Conservation (phyloP, 1,284 basidiomycete genomes). For the Cystobasidium sp. region DNA sequence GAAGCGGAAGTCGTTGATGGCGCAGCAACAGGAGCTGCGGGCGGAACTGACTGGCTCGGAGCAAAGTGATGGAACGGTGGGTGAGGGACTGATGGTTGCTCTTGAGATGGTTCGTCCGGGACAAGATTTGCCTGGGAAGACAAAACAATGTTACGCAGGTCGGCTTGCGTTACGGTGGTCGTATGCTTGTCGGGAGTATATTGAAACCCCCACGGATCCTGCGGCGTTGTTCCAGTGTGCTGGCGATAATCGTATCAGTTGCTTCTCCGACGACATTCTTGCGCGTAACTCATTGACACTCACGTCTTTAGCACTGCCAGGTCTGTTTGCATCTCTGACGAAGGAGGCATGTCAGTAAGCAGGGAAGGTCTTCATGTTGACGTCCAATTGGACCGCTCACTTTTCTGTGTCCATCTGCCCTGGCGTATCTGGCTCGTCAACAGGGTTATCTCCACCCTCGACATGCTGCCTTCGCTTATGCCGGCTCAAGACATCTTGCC, state of each 20-base stretch:
- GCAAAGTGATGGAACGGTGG: background rate
- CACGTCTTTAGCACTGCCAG: background rate
- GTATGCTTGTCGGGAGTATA: slow-evolving; percentile 3
- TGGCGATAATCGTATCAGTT: background rate
- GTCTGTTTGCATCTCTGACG: background rate
- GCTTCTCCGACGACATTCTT: background rate
- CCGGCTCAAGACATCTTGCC: slow-evolving; percentile 14
- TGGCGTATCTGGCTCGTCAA: background rate
- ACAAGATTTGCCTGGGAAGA: background rate
- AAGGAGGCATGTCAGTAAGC: no score
- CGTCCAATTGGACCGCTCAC: background rate
- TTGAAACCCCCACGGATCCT: slow-evolving; percentile 7
- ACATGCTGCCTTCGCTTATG: slow-evolving; percentile 8
- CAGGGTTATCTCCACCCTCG: background rate
- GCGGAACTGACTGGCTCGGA: background rate
- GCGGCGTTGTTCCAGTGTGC: background rate
- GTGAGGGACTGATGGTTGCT: background rate
- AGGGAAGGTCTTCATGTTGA: no score
- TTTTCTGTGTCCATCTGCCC: background rate
- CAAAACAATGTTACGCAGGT: background rate
- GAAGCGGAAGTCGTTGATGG: no score
- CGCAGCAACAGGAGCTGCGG: background rate
- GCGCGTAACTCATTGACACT: background rate
- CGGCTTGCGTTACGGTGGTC: background rate
- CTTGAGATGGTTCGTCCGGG: background rate